Base-by-base conservation (phyloP, 257 asterid species). In the Eucommia ulmoides region DNA sequence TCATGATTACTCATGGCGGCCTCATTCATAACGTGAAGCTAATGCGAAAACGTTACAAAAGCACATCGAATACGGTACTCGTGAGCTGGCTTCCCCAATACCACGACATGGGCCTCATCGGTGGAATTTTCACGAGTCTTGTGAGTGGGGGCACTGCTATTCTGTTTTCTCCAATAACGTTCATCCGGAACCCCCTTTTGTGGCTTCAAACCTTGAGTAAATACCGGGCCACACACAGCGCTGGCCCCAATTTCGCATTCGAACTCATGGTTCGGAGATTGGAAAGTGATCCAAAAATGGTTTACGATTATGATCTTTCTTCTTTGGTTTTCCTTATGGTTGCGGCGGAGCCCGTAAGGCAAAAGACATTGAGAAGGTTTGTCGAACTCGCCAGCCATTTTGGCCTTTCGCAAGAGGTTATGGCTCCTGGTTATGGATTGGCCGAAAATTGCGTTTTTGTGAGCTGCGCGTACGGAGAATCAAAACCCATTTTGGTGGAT, bases 341-440 rank as follows among this genome's bases (percentile, higher is more conserved):
- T 33, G 95, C 86, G 47, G 95, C 95, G 64, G 95, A 84, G 54
- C 95, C 95, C 7, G 93, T 84, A 9, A 76, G 93, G 46, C 86
- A 68, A 50, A 76, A 54, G 59, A 84, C 95, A 16, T 50, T 84
- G 33, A 81, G 61, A 42, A 72, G 78, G 58, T 84, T 84, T 49
- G 49, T 81, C 49, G 89, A 78, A 70, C 75, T 84, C 24, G 66
- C 84, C 5, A 23, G 53, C 25, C 77, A 85, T 7, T 66, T 69
- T 6, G 93, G 95, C 50, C 89, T 81, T 60, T 84, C 93, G 18
- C 88, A 84, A 22, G 61, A 60, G 49, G 93, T 69, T 44, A 67
- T 81, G 83, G 95, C 95, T 29, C 95, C 95, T 25, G 93, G 95
- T 22, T 81, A 84, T 50, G 95, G 95, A 42, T 74, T 84, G 75